Conservation (phyloP, 345 rosid species). For the Rhodamnia rubescens region DNA sequence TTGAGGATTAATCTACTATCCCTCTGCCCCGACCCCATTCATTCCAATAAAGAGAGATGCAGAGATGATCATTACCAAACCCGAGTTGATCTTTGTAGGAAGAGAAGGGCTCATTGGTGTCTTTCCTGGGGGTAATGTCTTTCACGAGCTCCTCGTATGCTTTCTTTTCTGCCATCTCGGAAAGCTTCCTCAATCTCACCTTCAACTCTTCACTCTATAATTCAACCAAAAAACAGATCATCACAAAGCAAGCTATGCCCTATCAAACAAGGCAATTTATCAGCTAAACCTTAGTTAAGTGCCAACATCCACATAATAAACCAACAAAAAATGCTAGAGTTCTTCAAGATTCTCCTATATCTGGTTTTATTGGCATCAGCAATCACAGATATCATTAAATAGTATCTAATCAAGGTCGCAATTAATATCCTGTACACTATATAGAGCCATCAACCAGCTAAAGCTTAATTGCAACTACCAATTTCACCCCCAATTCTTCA, state of each 20-base stretch:
- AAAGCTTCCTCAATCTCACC: slow-evolving; percentile 54
- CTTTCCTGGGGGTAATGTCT: slow-evolving; percentile 62
- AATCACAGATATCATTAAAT: neutral
- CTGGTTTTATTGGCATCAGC: neutral
- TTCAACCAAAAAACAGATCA: neutral
- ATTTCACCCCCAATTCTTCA: neutral
- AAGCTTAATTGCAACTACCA: neutral
- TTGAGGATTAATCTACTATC: neutral
- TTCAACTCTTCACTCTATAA: slow-evolving; percentile 67
- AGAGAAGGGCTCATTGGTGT: slow-evolving; percentile 69
- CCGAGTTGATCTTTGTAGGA: slow-evolving; percentile 96
- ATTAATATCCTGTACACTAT: neutral
- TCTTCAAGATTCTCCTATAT: neutral
- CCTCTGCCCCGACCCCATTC: neutral
- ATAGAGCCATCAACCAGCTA: neutral
- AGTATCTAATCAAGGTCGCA: neutral
- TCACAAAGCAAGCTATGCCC: neutral
- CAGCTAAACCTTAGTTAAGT: neutral
- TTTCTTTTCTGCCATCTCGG: slow-evolving; percentile 70
- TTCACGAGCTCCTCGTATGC: slow-evolving; percentile 79
- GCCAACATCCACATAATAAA: neutral
- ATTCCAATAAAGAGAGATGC: neutral
- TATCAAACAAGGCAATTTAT: neutral
- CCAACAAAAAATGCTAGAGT: neutral
- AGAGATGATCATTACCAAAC: slow-evolving; percentile 38